A percentile compares a stretch with the other conserved stretches of the same genome.
Conservation (phyloP, 2,329 filamentous ascomycete genomes). For the Sordariomycetes sp. region DNA sequence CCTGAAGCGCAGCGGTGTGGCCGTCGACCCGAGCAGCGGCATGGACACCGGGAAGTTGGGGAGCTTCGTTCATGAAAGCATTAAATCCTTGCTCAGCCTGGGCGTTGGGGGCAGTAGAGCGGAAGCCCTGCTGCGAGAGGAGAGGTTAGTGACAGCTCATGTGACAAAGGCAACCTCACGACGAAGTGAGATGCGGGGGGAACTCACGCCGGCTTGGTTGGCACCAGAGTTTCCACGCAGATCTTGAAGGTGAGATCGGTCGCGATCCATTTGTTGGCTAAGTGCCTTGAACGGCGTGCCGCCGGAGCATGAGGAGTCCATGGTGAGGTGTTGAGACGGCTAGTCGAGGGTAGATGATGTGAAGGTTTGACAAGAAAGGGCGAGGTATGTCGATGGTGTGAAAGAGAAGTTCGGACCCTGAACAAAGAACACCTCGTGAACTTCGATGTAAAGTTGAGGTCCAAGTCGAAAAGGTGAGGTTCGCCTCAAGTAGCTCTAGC, state of each 20-base stretch:
- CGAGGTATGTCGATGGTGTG: too few relatives aligned
- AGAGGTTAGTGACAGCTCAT: slow-evolving; percentile 18
- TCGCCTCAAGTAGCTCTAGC: too few relatives aligned
- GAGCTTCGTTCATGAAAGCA: slow-evolving; percentile 22
- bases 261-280: slow-evolving; percentile 29
- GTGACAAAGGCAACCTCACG: not conserved
- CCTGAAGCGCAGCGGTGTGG: slow-evolving; percentile 22
- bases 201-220: slow-evolving; percentile 18
- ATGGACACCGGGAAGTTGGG: slow-evolving; percentile 17
- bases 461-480: too few relatives aligned
- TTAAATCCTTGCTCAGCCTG: slow-evolving; percentile 22
- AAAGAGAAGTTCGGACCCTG: too few relatives aligned
- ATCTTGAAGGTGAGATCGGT: slow-evolving; percentile 31
- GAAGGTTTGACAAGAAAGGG: too few relatives aligned
- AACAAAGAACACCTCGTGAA: too few relatives aligned
- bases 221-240: slow-evolving; percentile 19
- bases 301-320: slow-evolving; percentile 33
- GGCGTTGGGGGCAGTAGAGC: too few relatives aligned
- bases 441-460: too few relatives aligned
- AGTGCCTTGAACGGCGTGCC: slow-evolving; percentile 32
- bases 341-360: too few relatives aligned
- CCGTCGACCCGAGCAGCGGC: slow-evolving; percentile 22
- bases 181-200: slow-evolving; percentile 4
- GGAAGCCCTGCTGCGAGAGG: slow-evolving; percentile 17
- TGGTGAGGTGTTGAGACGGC: too few relatives aligned